Base-by-base conservation (phyloP, 2,329 filamentous ascomycete genomes). In the Cylindrodendrum hubeiense region DNA sequence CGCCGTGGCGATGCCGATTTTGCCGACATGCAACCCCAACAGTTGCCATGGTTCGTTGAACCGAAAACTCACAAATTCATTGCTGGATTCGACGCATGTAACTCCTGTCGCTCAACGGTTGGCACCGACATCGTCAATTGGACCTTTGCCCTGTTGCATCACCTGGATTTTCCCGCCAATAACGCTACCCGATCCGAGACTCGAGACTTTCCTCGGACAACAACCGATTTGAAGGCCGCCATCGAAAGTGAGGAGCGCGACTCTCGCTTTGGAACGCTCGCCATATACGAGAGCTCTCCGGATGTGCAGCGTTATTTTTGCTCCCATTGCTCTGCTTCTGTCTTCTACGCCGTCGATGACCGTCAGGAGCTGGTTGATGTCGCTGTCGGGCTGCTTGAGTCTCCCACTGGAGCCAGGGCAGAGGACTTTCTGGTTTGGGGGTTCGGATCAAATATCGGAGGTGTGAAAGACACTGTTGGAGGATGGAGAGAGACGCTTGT, bases 251-350 rank as follows among this genome's bases (percentile, higher is more conserved):
- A 51, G 3, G 22, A 63, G 1, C 74, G 77, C 6, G 81, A 84
- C 54, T 62, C 78, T 0, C 75, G 77, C 6, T 63, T 83, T 12
- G 84, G 83, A 0, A 86, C 82, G 0, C 74, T 87, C 5, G 69
- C 76, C 0, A 79, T 80, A 28, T 84, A 83, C 66, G 67, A 71
- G 9, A 85, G 83, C 51, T 85, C 83, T 0, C 72, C 79, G 0
- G 79, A 78, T 15, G 81, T 85, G 1, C 79, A 84, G 60, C 75
- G 85, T 2, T 86, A 85, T 63, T 86, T 83, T 64, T 87, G 85
- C 72, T 79, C 78, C 0, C 75, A 67, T 2, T 87, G 85, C 73
- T 84, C 83, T 0, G 84, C 85, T 0, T 74, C 68, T 12, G 76
- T 86, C 0, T 86, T 87, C 59, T 87, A 84, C 61, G 78, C 80